Evolutionary conservation across 306 rosid genomes (phyloP).

Genomic region (Geum urbanum): DNA sequence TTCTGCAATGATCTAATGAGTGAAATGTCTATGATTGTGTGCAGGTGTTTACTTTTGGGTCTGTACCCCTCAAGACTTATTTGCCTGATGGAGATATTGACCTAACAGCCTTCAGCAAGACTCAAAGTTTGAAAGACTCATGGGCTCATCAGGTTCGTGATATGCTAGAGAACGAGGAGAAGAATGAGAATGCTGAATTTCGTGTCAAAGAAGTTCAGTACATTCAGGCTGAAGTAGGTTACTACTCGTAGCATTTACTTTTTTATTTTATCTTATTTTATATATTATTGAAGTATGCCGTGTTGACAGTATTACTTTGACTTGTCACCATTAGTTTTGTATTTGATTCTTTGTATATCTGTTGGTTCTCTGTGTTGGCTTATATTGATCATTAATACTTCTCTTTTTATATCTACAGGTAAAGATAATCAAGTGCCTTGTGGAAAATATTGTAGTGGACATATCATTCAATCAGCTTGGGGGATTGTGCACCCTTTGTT

Average conservation of each 20-base stretch:
- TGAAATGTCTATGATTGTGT: constrained; percentile 21
- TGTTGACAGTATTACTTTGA: background rate
- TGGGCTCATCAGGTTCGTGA: constrained; percentile 98
- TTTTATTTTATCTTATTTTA: constrained; percentile 8
- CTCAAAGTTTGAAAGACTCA: constrained; percentile 71
- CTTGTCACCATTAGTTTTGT: background rate
- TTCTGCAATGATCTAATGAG: background rate
- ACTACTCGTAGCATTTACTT: constrained; percentile 9
- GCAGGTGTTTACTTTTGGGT: constrained; percentile 96
- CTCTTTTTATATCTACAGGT: constrained; percentile 49
- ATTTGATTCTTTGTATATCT: constrained; percentile 10
- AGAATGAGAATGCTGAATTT: constrained; percentile 85
- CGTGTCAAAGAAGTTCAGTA: constrained; percentile 95
- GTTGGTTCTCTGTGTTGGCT: constrained; percentile 12
- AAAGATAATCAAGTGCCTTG: constrained; percentile 93
- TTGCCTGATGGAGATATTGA: constrained; percentile 99
- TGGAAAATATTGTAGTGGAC: constrained; percentile 98
- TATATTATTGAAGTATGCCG: background rate
- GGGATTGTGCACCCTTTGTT: constrained; percentile 96
- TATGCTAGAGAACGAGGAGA: constrained; percentile 87
- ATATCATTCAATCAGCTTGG: constrained; percentile 98
- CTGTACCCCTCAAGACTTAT: constrained; percentile 96
- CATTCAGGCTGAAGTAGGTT: constrained; percentile 94
- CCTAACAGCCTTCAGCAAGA: constrained; percentile 81
- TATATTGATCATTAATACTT: constrained; percentile 4